A percentile compares a stretch with the other conserved stretches of the same genome.
Evolutionary conservation across 441 rosid species (phyloP).

Genomic region (Croton laevigatus): DNA sequence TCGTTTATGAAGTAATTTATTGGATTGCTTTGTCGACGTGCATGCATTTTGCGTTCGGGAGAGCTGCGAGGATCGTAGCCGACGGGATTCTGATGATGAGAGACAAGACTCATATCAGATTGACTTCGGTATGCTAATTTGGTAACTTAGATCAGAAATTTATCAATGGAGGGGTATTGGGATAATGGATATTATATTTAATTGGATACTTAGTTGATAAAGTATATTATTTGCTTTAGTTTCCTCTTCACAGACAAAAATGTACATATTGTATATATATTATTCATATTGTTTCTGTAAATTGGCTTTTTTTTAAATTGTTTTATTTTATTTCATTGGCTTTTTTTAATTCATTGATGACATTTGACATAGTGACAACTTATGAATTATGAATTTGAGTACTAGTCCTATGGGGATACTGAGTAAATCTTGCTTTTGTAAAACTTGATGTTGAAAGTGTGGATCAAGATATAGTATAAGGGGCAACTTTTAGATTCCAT

Average conservation of each 20-base stretch:
- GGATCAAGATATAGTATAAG: too few species aligned
- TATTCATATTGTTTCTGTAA: slow-evolving; percentile 5
- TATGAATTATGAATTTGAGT: too few species aligned
- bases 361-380: too few species aligned
- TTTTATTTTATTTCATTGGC: neutral
- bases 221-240: neutral
- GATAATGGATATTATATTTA: neutral
- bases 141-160: slow-evolving; percentile 10
- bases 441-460: too few species aligned
- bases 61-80: slow-evolving; percentile 42
- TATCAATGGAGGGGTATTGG: neutral
- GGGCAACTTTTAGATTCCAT: too few species aligned
- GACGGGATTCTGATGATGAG: slow-evolving; percentile 39
- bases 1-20: slow-evolving; percentile 78
- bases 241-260: slow-evolving; percentile 9
- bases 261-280: slow-evolving; percentile 13
- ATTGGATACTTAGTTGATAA: neutral
- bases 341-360: neutral
- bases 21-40: slow-evolving; percentile 91
- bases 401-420: too few species aligned
- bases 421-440: too few species aligned
- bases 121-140: slow-evolving; percentile 45
- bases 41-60: slow-evolving; percentile 79
- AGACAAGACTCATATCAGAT: slow-evolving; percentile 51
- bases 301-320: neutral